Evolutionary conservation across 225 moss, liverwort and hornwort genomes (phyloP), one percentile per base, ranked within the genome.

Genomic region (Physcomitrium patens): DNA sequence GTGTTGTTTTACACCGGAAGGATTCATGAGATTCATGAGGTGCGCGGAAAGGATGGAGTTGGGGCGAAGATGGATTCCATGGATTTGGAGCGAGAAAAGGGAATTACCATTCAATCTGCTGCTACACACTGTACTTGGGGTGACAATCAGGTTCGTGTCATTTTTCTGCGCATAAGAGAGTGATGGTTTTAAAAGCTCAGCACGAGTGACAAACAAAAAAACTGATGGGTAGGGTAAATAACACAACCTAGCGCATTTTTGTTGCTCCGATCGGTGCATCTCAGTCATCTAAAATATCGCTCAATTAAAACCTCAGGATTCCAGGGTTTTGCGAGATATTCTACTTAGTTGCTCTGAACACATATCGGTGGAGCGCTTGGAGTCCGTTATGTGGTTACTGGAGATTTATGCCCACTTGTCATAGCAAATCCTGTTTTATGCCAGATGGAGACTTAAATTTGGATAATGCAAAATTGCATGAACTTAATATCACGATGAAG

Each of bases 11-110:
- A 88, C 78, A 88, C 91, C 0, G 91, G 91, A 14, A 79, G 91
- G 65, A 88, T 91, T 60, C 88, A 88, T 67, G 88, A 88, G 80
- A 91, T 91, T 71, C 91, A 88, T 58, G 90, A 90, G 71, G 90
- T 90, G 12, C 73, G 90, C 67, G 90, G 90, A 52, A 87, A 86
- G 77, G 90, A 90, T 84, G 90, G 90, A 44, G 90, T 90, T 12
- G 90, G 90, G 27, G 90, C 90, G 42, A 90, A 90, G 78, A 90
- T 90, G 90, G 90, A 90, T 69, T 90, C 90, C 24, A 90, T 90
- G 90, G 90, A 90, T 67, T 63, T 90, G 78, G 90, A 90, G 81
- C 78, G 90, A 50, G 90, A 90, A 75, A 90, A 90, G 71, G 90
- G 90, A 11, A 90, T 90, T 57, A 87, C 90, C 3, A 90, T 90